Percentiles rank a stretch among this genome's conserved stretches.
phyloP scores from a whole-genome alignment of 78 protist genomes.

The Tieghemostelium lacteum region DNA sequence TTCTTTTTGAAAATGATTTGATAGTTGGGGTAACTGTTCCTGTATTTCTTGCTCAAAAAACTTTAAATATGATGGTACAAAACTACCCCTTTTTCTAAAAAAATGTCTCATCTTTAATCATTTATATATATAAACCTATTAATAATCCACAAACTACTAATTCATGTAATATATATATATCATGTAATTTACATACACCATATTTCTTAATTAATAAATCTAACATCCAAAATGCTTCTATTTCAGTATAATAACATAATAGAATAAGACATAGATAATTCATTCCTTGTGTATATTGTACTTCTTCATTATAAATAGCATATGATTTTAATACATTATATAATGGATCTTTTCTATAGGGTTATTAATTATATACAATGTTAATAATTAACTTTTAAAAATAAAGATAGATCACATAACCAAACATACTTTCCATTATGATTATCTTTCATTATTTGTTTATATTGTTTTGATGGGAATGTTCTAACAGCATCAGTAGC shows the following conservation, averaged over 20 bases:
- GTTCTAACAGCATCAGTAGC: constrained; percentile 51
- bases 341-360: constrained; percentile 32
- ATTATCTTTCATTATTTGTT: constrained; percentile 33
- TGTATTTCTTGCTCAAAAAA: constrained; percentile 43
- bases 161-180: neutral
- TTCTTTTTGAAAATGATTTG: constrained; percentile 15
- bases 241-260: constrained; percentile 56
- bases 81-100: constrained; percentile 38
- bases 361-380: neutral
- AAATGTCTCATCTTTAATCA: constrained; percentile 60
- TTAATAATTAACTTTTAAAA: too few relatives aligned
- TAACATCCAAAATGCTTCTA: constrained; percentile 70
- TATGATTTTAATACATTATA: constrained; percentile 63
- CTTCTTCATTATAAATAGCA: constrained; percentile 67
- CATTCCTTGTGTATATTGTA: constrained; percentile 75
- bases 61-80: constrained; percentile 54
- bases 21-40: constrained; percentile 20
- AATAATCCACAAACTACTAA: neutral
- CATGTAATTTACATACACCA: constrained; percentile 33
- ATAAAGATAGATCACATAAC: neutral
- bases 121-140: neutral
- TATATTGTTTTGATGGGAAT: constrained; percentile 41
- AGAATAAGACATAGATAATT: constrained; percentile 59
- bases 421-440: neutral
- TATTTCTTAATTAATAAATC: constrained; percentile 66